Evolutionary conservation across 257 asterid species (phyloP), one percentile per base, ranked within the genome.

Genomic region (Ballota nigra): DNA sequence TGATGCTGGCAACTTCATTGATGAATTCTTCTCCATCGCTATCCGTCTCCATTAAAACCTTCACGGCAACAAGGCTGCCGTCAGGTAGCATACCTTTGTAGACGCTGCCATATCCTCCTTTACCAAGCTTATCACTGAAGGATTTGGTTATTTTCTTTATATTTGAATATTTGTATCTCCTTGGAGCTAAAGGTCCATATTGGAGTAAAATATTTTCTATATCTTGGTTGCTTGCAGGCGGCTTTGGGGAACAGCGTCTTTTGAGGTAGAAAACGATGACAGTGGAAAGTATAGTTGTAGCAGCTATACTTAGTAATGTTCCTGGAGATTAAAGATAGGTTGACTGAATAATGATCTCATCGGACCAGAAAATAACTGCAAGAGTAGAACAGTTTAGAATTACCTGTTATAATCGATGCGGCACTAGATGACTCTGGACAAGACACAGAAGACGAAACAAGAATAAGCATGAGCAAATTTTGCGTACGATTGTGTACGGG

Each of bases 341-440:
- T 2, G 4, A 12, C 3, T 43, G 51, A 43, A 45, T 13, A 0
- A 45, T 45, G 53, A 15, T 15, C n/a, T 45, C 53, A 87, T 69
- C 81, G 88, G 13, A 52, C 20, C 53, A 13, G 8, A 45, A 45
- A 45, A 45, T 4, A 9, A 41, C 3, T 16, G 5, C 16, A 12
- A 26, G 29, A 26, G 1, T 11, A 12, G 6, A 41, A 41, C 12
- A 41, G 16, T 41, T 41, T 45, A 45, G 53, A 15, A 4, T 45
- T 45, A 45, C 53, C 53, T 45, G 53, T 1, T 45, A 45, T 15
- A 0, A 15, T 45, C 20, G 3, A 2, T 15, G 20, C 24, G 10
- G 33, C 38, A 45, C 19, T 45, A 45, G 53, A 45, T 45, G 53
- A 45, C 8, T 20, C 53, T 45, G 8, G 0, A 45, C 20, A 45